Conservation (phyloP, 768 basidiomycete species). For the Pleurotus pulmonarius region DNA sequence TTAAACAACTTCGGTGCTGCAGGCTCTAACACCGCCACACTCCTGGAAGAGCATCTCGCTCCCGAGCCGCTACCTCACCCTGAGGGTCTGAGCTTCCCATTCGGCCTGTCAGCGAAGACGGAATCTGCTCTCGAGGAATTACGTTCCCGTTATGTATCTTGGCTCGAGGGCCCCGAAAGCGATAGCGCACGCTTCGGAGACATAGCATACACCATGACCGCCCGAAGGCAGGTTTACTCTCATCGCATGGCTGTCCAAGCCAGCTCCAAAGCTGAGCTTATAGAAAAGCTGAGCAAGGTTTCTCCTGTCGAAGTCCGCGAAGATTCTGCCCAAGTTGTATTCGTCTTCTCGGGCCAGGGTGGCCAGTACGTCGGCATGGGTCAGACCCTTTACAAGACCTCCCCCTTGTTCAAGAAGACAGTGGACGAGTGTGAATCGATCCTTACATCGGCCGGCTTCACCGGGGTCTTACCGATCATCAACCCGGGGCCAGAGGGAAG, state of each 20-base stretch:
- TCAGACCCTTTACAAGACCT: slow-evolving; percentile 44
- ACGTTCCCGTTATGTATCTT: slow-evolving; percentile 41
- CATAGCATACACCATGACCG: slow-evolving; percentile 65
- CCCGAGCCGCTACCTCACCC: not conserved
- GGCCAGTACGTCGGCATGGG: slow-evolving; percentile 69
- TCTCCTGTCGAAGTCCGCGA: slow-evolving; percentile 24
- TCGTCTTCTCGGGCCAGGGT: slow-evolving; percentile 77
- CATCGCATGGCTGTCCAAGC: slow-evolving; percentile 52
- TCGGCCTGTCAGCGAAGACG: slow-evolving; percentile 65
- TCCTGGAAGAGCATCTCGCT: slow-evolving; percentile 51
- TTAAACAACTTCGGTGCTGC: slow-evolving; percentile 77
- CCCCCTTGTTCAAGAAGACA: slow-evolving; percentile 40
- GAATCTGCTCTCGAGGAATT: slow-evolving; percentile 40
- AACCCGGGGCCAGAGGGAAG: slow-evolving; percentile 16
- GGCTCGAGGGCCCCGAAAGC: slow-evolving; percentile 33
- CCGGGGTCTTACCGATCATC: slow-evolving; percentile 46
- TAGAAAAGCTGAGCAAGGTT: slow-evolving; percentile 36
- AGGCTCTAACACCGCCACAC: slow-evolving; percentile 61
- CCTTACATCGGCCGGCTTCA: slow-evolving; percentile 45
- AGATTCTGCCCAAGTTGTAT: slow-evolving; percentile 37
- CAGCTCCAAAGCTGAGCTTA: slow-evolving; percentile 38
- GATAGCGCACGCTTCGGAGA: slow-evolving; percentile 33
- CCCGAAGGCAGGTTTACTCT: slow-evolving; percentile 54
- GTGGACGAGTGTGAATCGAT: slow-evolving; percentile 58
- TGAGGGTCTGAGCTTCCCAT: slow-evolving; percentile 29